These are phyloP conservation scores for Trichoderma citrinoviride DNA, from an alignment of 2,329 filamentous ascomycete species.

Conservation along the genomic window DNA sequence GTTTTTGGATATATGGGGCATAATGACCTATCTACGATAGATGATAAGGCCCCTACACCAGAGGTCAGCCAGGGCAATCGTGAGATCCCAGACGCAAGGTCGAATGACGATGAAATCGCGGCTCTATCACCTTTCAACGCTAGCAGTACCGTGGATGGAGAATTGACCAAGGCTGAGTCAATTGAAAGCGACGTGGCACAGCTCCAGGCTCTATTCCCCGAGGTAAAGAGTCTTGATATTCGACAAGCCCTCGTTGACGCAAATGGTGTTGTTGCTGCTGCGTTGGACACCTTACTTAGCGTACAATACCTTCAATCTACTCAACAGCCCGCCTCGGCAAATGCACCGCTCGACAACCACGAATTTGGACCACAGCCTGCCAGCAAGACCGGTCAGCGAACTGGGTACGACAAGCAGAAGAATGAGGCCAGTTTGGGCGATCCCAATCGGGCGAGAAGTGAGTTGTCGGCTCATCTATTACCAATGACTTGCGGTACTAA, in stretches of 20 bases:
- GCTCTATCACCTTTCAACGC: conserved; percentile 27
- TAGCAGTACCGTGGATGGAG: conserved; percentile 29
- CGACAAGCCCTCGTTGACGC: conserved; percentile 65
- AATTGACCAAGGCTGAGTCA: conserved; percentile 42
- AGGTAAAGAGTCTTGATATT: conserved; percentile 64
- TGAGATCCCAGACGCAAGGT: conserved; percentile 30
- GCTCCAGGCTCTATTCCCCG: conserved; percentile 70
- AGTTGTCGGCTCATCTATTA: conserved; percentile 17
- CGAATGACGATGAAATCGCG: conserved; percentile 33
- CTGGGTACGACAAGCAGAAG: not conserved
- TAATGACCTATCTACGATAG: conserved; percentile 24
- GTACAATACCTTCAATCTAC: conserved; percentile 72
- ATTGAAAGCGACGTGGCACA: conserved; percentile 60
- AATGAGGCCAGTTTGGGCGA: not conserved
- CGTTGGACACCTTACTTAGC: conserved; percentile 79
- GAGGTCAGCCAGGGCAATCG: conserved; percentile 27
- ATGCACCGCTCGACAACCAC: conserved; percentile 68
- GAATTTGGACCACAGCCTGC: conserved; percentile 23
- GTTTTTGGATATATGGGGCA: conserved; percentile 48
- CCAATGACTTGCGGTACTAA: not conserved
- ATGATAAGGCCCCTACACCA: conserved; percentile 29
- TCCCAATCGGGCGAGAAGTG: conserved; percentile 28
- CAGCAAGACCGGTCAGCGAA: not conserved
- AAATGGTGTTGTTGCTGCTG: conserved; percentile 62
- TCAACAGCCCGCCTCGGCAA: conserved; percentile 68